Evolutionary conservation across 2,329 filamentous ascomycete genomes (phyloP), one percentile per base, ranked within the genome.

Genomic region (Didymella arachidicola): DNA sequence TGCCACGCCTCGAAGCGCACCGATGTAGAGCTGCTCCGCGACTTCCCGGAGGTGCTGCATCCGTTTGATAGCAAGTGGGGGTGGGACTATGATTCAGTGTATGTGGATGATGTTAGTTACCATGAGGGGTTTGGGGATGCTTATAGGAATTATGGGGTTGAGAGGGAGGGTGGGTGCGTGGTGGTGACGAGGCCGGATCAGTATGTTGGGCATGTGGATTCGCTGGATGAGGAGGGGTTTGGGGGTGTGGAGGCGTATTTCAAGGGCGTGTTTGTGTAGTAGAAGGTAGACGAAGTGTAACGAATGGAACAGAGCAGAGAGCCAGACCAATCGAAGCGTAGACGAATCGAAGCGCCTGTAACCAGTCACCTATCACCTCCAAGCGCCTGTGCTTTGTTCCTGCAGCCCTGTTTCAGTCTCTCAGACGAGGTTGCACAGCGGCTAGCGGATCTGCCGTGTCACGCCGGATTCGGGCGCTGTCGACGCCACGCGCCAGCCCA

Each of bases 141-240:
- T 22, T 84, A 90, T 66, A 77, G 82, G 55, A 81, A 80, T 3
- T 88, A 87, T 57, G 88, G 87, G 0, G 79, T 92, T 1, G 80
- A 86, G 62, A 71, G 64, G 18, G 77, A 82, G 52, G 73, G 75
- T 19, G 88, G 89, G 0, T 86, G 84, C 60, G 76, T 87, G 4
- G 82, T 89, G 0, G 77, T 88, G 1, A 78, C 87, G 2, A 75
- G 89, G 47, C 89, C 89, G 2, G 89, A 92, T 77, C 87, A 89
- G 69, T 87, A 91, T 73, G 83, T 91, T 30, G 82, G 77, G 0
- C 77, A 70, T 50, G 65, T 84, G 19, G 78, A 78, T 5, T 72
- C 72, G 27, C 27, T 79, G 45, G 74, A 78, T 32, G 69, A 65
- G 57, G 70, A 71, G 50, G 72, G 71, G 0, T 62, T 60, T 38